Evolutionary conservation across 2,329 filamentous ascomycete species (phyloP).

Genomic region (Rhinocladiella similis): DNA sequence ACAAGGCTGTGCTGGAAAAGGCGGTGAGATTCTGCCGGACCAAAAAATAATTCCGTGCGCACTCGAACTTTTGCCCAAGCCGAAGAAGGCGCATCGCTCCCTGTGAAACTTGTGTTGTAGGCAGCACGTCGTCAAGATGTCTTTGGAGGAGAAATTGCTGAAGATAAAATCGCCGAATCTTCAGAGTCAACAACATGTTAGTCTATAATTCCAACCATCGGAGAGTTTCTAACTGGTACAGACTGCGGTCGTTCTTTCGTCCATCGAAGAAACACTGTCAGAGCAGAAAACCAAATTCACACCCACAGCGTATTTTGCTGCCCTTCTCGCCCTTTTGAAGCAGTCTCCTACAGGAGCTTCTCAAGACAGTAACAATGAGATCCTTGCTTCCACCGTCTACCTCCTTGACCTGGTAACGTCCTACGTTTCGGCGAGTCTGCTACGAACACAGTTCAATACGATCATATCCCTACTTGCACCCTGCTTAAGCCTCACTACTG

Average conservation of each 20-base stretch:
- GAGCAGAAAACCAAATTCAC: constrained; percentile 82
- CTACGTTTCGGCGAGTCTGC: constrained; percentile 78
- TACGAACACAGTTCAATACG: constrained; percentile 92
- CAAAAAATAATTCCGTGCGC: constrained; percentile 8
- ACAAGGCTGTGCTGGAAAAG: not conserved
- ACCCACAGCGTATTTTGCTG: constrained; percentile 91
- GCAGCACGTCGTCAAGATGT: constrained; percentile 21
- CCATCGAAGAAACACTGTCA: constrained; percentile 88
- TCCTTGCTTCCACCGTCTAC: constrained; percentile 86
- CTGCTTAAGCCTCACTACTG: constrained; percentile 74
- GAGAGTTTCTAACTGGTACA: constrained; percentile 38
- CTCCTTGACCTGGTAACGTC: constrained; percentile 90
- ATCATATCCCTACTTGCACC: constrained; percentile 86
- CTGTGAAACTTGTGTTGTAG: not conserved
- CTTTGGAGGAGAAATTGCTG: constrained; percentile 86
- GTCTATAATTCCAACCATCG: constrained; percentile 29
- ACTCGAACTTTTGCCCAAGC: constrained; percentile 1
- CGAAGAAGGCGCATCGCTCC: not conserved
- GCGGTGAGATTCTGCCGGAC: constrained; percentile 17
- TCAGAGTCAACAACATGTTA: constrained; percentile 89
- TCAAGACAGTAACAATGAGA: constrained; percentile 74
- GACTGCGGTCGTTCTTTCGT: constrained; percentile 83
- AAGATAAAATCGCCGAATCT: constrained; percentile 97
- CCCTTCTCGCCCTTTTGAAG: constrained; percentile 82
- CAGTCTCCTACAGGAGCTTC: constrained; percentile 66